Base-by-base conservation (phyloP, 2,329 filamentous ascomycete species). In the Spiromastix sp. region DNA sequence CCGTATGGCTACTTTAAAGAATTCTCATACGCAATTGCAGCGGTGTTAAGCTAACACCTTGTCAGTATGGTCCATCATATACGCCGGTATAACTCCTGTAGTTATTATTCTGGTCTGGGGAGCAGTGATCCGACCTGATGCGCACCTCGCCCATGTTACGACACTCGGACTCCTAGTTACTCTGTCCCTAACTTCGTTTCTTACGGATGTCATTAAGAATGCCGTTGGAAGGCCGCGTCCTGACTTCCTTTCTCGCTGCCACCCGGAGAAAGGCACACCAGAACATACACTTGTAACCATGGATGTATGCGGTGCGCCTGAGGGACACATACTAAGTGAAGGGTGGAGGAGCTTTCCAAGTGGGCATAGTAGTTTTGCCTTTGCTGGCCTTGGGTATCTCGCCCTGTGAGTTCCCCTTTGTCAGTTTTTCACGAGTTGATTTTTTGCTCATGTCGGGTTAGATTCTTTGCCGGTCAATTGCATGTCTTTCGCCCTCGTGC, bases 181-280 rank as follows among this genome's bases (percentile, higher is more conserved):
- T 44, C 60, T 96, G 17, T 68, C 85, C 47, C 69, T 94, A 32
- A 81, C 85, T 0, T 73, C 77, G 4, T 81, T 95, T 56, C 67
- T 96, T 28, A 96, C 91, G 29, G 87, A 96, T 55, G 65, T 89
- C 18, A 71, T 96, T 53, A 98, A 98, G 61, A 94, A 93, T 54
- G 73, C 81, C 7, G 82, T 89, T 17, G 85, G 85, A 6, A 67
- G 85, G 8, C 85, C 86, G 19, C 75, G 89, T 5, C 89, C 89
- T 3, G 89, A 96, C 59, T 65, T 95, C 22, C 74, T 96, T 27
- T 77, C 81, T n/a, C 78, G 91, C 24, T 98, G 91, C 61, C 79
- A 82, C 44, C 87, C 91, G 1, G 62, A 57, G 37, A 56, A 66
- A 10, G 72, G 68, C 5, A 77, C 75, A 0, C 68, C 75, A 0